A percentile compares a stretch with the other conserved stretches of the same genome.
Conservation (phyloP, 345 rosid genomes). For the Diplotaxis tenuifolia region DNA sequence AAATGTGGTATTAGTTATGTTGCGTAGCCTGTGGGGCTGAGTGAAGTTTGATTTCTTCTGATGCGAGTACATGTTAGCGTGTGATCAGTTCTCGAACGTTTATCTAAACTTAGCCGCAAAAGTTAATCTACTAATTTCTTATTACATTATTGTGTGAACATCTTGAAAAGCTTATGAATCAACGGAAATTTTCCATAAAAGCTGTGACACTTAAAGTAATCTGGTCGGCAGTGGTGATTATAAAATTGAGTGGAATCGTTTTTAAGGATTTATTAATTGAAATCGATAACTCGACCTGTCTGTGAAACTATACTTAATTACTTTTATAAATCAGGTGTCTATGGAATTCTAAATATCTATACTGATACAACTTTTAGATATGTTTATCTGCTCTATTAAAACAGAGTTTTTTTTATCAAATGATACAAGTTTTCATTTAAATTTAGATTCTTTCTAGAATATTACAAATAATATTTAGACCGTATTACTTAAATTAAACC, state of each 20-base stretch:
- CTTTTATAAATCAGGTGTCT: too few species aligned
- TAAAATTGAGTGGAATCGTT: not conserved
- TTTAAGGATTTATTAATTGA: not conserved
- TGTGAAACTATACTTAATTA: not conserved
- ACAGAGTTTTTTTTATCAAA: too few species aligned
- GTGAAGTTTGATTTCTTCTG: not conserved
- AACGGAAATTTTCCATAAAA: constrained; percentile 26
- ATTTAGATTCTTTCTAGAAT: too few species aligned
- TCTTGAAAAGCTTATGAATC: constrained; percentile 14
- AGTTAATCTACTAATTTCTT: not conserved
- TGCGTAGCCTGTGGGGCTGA: not conserved
- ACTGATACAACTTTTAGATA: too few species aligned
- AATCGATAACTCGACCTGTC: not conserved
- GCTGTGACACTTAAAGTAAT: constrained; percentile 28
- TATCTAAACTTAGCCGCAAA: constrained; percentile 22
- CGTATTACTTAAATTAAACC: too few species aligned
- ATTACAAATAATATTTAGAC: too few species aligned
- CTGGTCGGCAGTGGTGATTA: constrained; percentile 29
- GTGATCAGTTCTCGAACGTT: constrained; percentile 11
- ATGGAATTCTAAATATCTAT: too few species aligned
- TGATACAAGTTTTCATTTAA: too few species aligned
- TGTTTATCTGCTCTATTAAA: too few species aligned
- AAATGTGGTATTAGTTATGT: not conserved
- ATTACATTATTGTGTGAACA: not conserved
- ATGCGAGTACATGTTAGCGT: not conserved